Base-by-base conservation (phyloP, 2,329 filamentous ascomycete genomes). In the Byssoonygena ceratinophila region DNA sequence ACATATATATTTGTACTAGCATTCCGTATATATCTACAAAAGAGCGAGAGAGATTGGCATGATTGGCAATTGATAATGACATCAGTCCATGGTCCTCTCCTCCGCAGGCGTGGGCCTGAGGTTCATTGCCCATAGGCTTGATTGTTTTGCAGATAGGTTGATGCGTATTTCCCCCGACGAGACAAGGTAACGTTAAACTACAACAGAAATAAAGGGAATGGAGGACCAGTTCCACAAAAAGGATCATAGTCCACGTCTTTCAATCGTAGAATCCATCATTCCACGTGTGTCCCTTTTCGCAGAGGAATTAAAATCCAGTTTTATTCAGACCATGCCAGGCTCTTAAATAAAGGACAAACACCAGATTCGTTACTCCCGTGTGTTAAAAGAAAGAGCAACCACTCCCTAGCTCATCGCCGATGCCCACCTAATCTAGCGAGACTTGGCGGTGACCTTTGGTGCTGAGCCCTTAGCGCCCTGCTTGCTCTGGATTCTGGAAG, bases 401-500 rank as follows among this genome's bases (percentile, higher is more conserved):
- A 25, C 44, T 29, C 32, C 29, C 31, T 45, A 23, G 16, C n/a
- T 34, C 40, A 18, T 16, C 23, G 27, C 39, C 43, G 5, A 27
- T 43, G 16, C 32, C 34, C 34, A 5, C 16, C 14, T 2, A 52
- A 23, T 25, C 86, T 88, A 95, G 77, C 89, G 89, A 77, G 80
- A 84, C 70, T 84, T 90, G 71, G 87, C 83, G 71, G 84, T 80
- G 66, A 88, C 83, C 85, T 96, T 96, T 70, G 78, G 75, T 66
- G 80, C 82, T 64, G 89, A 82, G 68, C 92, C 92, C 83, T 94
- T 95, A 62, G 88, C 84, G 69, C 88, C 89, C 82, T 95, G 88
- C 87, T 98, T 98, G 83, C 88, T 90, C 73, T 84, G 78, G 72
- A 94, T 87, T 74, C 86, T 83, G 68, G 76, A 73, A 63, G 80